Evolutionary conservation across 2,329 filamentous ascomycete species (phyloP).

Genomic region (Stemphylium vesicarium): DNA sequence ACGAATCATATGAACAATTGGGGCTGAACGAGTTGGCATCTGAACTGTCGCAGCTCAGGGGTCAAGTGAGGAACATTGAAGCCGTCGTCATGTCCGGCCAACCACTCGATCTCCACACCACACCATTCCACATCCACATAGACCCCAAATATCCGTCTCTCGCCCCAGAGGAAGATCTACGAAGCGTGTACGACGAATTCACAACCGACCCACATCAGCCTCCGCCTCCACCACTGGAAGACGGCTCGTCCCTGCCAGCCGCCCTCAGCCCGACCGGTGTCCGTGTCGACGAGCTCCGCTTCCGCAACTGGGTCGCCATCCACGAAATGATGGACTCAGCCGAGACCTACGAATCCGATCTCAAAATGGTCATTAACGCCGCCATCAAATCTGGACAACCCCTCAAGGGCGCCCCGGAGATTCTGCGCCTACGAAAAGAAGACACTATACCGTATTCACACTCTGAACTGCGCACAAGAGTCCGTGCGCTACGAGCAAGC

Average conservation of each 20-base stretch:
- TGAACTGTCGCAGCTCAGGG: conserved; percentile 29
- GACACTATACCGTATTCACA: not conserved
- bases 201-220: conserved; percentile 50
- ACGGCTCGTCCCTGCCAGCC: conserved; percentile 9
- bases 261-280: conserved; percentile 48
- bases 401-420: conserved; percentile 1
- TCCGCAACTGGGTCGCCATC: conserved; percentile 57
- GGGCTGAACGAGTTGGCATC: conserved; percentile 20
- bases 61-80: conserved; percentile 36
- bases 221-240: conserved; percentile 17
- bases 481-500: conserved; percentile 8
- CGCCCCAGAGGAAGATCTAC: conserved; percentile 37
- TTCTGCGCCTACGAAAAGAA: conserved; percentile 10
- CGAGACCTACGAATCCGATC: conserved; percentile 25
- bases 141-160: conserved; percentile 30
- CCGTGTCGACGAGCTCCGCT: conserved; percentile 54
- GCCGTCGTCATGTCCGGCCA: conserved; percentile 41
- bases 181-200: conserved; percentile 53
- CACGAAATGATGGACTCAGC: conserved; percentile 54
- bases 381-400: conserved; percentile 19
- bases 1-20: conserved; percentile 17
- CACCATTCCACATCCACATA: conserved; percentile 48
- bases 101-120: conserved; percentile 44
- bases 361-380: conserved; percentile 8
- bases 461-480: conserved; percentile 5